Conservation (phyloP, 495 filamentous ascomycete species). For the Diplogelasinospora grovesii region DNA sequence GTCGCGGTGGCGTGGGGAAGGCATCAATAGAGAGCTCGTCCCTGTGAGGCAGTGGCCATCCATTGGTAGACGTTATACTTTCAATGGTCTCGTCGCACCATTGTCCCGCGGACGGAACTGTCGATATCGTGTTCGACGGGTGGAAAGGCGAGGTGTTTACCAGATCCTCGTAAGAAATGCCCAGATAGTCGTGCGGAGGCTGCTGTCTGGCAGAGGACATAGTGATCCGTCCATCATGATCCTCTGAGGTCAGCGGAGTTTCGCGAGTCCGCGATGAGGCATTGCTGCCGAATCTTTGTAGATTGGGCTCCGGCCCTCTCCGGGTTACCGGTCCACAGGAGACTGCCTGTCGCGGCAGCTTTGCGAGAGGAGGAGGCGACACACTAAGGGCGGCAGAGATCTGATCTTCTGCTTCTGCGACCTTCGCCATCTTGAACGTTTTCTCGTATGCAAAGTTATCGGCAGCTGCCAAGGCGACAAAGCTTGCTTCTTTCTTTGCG, state of each 20-base stretch:
- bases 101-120: slow-evolving; percentile 5
- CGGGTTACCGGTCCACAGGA: slow-evolving; percentile 11
- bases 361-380: not conserved
- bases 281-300: too few relatives aligned
- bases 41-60: too few relatives aligned
- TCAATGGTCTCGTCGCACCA: slow-evolving; percentile 15
- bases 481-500: slow-evolving; percentile 5
- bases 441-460: slow-evolving; percentile 14
- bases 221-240: too few relatives aligned
- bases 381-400: not conserved
- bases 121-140: slow-evolving; percentile 16
- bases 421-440: not conserved
- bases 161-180: slow-evolving; percentile 29
- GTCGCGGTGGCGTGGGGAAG: too few relatives aligned
- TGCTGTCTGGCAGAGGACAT: too few relatives aligned
- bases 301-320: slow-evolving; percentile 6
- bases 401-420: not conserved
- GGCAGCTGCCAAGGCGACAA: slow-evolving; percentile 9
- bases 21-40: too few relatives aligned
- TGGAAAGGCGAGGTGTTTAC: slow-evolving; percentile 16
- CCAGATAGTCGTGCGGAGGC: slow-evolving; percentile 18
- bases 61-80: too few relatives aligned
- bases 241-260: too few relatives aligned
- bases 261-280: too few relatives aligned
- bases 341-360: not conserved